phyloP scores from a whole-genome alignment of 306 rosid species.

The Vicia villosa region DNA sequence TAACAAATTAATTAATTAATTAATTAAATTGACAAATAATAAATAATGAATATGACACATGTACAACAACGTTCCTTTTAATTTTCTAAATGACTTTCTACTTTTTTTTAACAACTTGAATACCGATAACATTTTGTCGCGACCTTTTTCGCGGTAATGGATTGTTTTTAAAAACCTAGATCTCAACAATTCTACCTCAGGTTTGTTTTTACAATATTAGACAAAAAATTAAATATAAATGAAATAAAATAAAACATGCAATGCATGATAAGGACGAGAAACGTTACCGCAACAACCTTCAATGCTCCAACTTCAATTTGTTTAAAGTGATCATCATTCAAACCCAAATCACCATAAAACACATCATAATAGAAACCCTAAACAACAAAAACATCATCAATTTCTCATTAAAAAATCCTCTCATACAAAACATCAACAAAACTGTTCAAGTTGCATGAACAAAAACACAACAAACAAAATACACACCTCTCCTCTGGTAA shows the following conservation, averaged over 20 bases:
- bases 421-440: slow-evolving; percentile 7
- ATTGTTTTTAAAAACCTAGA: too few relatives aligned
- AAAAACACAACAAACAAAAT: background rate
- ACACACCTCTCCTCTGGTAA: slow-evolving; percentile 90
- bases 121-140: too few relatives aligned
- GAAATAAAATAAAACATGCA: background rate
- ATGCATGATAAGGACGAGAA: slow-evolving; percentile 11
- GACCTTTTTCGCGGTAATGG: too few relatives aligned
- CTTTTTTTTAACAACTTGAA: too few relatives aligned
- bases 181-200: background rate
- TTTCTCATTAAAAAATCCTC: background rate
- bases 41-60: too few relatives aligned
- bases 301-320: slow-evolving; percentile 63
- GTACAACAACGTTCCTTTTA: too few relatives aligned
- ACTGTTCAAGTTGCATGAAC: background rate
- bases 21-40: too few relatives aligned
- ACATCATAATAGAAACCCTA: slow-evolving; percentile 97
- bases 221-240: background rate
- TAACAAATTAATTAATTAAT: too few relatives aligned
- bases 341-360: slow-evolving; percentile 81
- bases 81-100: too few relatives aligned
- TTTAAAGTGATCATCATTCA: slow-evolving; percentile 93
- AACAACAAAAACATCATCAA: slow-evolving; percentile 28
- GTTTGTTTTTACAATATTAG: background rate
- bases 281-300: slow-evolving; percentile 77